Conservation (phyloP, 75 land plant species). For the Sequoiadendron giganteum region DNA sequence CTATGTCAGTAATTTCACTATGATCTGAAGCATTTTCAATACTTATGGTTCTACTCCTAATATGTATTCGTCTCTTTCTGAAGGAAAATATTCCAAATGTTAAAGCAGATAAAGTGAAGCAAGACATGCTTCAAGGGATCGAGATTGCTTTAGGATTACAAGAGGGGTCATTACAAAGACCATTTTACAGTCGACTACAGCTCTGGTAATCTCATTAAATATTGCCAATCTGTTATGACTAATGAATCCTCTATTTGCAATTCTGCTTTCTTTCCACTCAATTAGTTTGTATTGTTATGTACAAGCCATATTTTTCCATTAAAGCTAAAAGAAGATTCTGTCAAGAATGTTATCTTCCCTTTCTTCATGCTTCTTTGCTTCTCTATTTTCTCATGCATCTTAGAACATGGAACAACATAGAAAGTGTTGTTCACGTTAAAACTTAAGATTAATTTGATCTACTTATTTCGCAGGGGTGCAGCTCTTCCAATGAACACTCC, state of each 20-base stretch:
- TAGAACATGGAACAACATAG: not conserved
- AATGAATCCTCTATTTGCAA: slow-evolving; percentile 2
- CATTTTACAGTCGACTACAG: slow-evolving; percentile 75
- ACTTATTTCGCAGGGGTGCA: slow-evolving; percentile 77
- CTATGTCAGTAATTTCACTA: not conserved
- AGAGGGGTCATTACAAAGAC: slow-evolving; percentile 68
- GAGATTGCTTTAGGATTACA: slow-evolving; percentile 76
- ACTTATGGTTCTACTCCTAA: not conserved
- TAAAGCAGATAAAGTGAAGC: slow-evolving; percentile 83
- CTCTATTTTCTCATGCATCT: not conserved
- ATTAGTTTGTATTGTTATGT: not conserved
- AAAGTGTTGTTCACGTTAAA: not conserved
- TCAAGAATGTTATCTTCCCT: not conserved
- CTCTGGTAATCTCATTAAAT: slow-evolving; percentile 52
- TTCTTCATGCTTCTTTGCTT: not conserved
- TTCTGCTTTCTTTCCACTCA: not conserved
- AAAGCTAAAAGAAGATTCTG: slow-evolving; percentile 1
- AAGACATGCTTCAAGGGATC: slow-evolving; percentile 78
- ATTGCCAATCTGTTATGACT: not conserved
- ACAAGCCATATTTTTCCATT: not conserved
- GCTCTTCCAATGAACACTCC: slow-evolving; percentile 93
- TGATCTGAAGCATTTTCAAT: not conserved
- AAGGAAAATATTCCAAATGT: slow-evolving; percentile 91
- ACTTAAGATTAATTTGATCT: not conserved
- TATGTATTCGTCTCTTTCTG: not conserved